Base-by-base conservation (phyloP, 2,329 filamentous ascomycete genomes). In the Talaromyces sp. region DNA sequence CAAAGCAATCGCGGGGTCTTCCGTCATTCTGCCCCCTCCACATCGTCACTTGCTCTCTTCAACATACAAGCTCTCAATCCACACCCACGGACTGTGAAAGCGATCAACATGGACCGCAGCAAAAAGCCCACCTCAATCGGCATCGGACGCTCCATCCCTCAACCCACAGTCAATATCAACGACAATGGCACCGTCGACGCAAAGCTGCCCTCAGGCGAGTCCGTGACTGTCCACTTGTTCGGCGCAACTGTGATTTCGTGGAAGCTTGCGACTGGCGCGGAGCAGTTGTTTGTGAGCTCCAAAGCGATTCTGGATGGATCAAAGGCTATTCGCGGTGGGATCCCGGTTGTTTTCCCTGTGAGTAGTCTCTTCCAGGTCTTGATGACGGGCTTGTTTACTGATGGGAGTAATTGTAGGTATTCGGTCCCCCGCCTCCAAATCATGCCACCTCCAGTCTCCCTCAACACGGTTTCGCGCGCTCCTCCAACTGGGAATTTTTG, bases 401-500 rank as follows among this genome's bases (percentile, higher is more conserved):
- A 33, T 24, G 22, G 16, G 11, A 22, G 11, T 13, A 45, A 31
- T 61, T 54, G 66, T 67, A 79, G 92, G 88, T 93, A 75, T 99
- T 99, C 75, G 95, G 95, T 35, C 90, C 90, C 47, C 87, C 90
- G 13, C 89, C 91, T 61, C 84, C 89, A 70, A 89, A 93, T 77
- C 87, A 90, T 69, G 85, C 90, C n/a, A 95, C 92, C 33, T 87
- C 87, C 60, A 82, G 86, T 69, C 89, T 99, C 31, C 89, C 93
- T 3, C 93, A 97, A 80, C 95, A 98, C 81, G 95, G 95, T 70
- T 96, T 99, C 79, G 95, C 94, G 45, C 92, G 95, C 71, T 93
- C 87, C 74, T 91, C 89, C 54, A 86, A 86, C 68, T 99, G 95
- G 95, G 93, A 98, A 78, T 97, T 95, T 76, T 85, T 99, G 60